A percentile compares a stretch with the other conserved stretches of the same genome.
phyloP scores from a whole-genome alignment of 352 stramenopile genomes.

The Globisporangium irregulare region DNA sequence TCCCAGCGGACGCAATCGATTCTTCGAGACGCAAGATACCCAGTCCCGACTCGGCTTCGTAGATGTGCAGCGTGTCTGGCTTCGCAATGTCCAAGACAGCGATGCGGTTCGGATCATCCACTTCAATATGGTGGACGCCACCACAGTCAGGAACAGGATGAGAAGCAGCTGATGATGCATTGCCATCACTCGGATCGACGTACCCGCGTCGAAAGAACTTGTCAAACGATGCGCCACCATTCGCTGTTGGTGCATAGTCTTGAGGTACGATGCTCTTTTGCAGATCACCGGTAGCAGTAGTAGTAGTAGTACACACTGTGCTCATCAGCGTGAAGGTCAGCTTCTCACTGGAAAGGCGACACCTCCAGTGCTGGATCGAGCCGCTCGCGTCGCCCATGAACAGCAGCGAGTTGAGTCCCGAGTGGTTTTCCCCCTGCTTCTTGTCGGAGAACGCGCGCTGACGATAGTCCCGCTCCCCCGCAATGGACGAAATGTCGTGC shows the following conservation, averaged over 20 bases:
- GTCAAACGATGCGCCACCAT: neutral
- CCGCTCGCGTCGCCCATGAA: conserved; percentile 65
- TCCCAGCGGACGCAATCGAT: conserved; percentile 49
- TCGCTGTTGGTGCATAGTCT: neutral
- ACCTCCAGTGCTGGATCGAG: conserved; percentile 75
- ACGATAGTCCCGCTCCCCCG: conserved; percentile 73
- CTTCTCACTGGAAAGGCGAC: conserved; percentile 37
- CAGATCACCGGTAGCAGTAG: neutral
- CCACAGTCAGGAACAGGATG: neutral
- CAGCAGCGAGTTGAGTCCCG: conserved; percentile 67
- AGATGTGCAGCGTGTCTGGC: conserved; percentile 58
- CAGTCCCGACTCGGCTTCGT: conserved; percentile 78
- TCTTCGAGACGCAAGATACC: conserved; percentile 75
- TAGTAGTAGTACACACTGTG: conserved; percentile 11
- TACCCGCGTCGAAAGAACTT: conserved; percentile 38
- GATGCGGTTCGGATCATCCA: conserved; percentile 82
- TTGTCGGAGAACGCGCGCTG: conserved; percentile 74
- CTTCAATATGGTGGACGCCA: conserved; percentile 72
- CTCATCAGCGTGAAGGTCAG: conserved; percentile 82
- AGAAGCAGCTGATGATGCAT: neutral
- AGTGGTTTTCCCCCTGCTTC: conserved; percentile 20
- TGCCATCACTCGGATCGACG: neutral
- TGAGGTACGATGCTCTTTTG: neutral
- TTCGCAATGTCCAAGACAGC: conserved; percentile 52
- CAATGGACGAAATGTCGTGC: conserved; percentile 69